A percentile compares a stretch with the other conserved stretches of the same genome.
phyloP scores from a whole-genome alignment of 768 basidiomycete genomes.

The Leucocoprinus birnbaumii region DNA sequence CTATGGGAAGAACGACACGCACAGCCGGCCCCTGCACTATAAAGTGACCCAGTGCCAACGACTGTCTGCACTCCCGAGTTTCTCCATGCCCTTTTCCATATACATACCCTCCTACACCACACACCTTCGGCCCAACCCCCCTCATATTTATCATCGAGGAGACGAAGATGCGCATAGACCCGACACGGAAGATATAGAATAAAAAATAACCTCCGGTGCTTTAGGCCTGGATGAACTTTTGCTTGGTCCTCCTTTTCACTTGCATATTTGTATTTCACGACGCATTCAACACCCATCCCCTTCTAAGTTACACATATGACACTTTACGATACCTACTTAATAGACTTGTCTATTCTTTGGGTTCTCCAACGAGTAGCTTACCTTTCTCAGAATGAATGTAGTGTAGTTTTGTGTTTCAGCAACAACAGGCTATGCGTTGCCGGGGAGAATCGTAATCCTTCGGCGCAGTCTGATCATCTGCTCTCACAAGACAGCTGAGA shows the following conservation, averaged over 20 bases:
- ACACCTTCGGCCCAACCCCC: background rate
- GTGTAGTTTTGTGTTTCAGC: too few species aligned
- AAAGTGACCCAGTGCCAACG: background rate
- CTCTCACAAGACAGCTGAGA: too few species aligned
- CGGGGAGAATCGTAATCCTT: too few species aligned
- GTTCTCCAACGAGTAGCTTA: background rate
- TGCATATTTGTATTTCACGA: slow-evolving; percentile 2
- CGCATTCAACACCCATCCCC: background rate
- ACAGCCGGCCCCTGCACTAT: slow-evolving; percentile 1
- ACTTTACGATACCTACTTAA: slow-evolving; percentile 7
- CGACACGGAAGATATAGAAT: slow-evolving; percentile 3
- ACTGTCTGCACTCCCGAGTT: background rate
- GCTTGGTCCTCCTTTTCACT: background rate
- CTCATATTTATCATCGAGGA: slow-evolving; percentile 10
- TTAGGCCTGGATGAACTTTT: background rate
- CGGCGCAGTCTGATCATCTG: too few species aligned
- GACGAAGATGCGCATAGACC: slow-evolving; percentile 1
- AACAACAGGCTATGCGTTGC: too few species aligned
- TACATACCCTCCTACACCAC: background rate
- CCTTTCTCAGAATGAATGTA: background rate
- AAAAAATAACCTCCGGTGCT: background rate
- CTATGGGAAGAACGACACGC: slow-evolving; percentile 72
- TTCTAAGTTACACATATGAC: background rate
- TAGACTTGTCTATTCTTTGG: background rate
- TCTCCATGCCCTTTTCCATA: background rate